Base-by-base conservation (phyloP, 1,139 yeast genomes). In the Yamadazyma oceani region DNA sequence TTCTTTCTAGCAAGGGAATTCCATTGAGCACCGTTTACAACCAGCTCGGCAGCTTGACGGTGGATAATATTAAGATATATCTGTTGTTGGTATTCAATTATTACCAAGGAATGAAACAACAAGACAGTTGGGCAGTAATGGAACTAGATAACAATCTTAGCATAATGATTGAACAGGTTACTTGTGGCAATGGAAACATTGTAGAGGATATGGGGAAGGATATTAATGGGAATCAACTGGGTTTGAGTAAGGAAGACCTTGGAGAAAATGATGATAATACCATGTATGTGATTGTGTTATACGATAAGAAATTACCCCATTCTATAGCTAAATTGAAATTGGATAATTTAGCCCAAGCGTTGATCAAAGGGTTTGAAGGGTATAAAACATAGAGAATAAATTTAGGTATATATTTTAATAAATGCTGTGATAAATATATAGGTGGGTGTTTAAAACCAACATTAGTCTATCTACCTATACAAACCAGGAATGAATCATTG, bases 21-120 rank as follows among this genome's bases (percentile, higher is more conserved):
- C 74, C 75, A 3, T 53, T 69, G 31, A 61, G 69, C 26, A 65
- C 75, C 1, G 72, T 70, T 6, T 38, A 36, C 56, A 45, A 24
- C 46, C 45, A 31, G 45, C 45, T 51, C 49, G 38, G 42, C 9
- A 43, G 22, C n/a, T 46, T 61, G 17, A 50, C 62, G 11, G 62
- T 68, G 5, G 78, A 75, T 40, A 65, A 63, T 38, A 55, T 75
- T 24, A 68, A 68, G 42, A 72, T 76, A 10, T 62, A 70, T 44
- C 64, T 77, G n/a, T 55, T 76, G 25, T 51, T 74, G 37, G 75
- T 73, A 2, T 58, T 66, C 39, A 67, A 63, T 35, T 59, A 62
- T 32, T 62, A 29, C n/a, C 39, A 39, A 22, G 33, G 33, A 17
- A 15, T 27, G 10, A 16, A 32, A 16, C 49, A 45, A 5, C 50